Evolutionary conservation across 257 asterid genomes (phyloP), one percentile per base, ranked within the genome.

Genomic region (Primulina eburnea): DNA sequence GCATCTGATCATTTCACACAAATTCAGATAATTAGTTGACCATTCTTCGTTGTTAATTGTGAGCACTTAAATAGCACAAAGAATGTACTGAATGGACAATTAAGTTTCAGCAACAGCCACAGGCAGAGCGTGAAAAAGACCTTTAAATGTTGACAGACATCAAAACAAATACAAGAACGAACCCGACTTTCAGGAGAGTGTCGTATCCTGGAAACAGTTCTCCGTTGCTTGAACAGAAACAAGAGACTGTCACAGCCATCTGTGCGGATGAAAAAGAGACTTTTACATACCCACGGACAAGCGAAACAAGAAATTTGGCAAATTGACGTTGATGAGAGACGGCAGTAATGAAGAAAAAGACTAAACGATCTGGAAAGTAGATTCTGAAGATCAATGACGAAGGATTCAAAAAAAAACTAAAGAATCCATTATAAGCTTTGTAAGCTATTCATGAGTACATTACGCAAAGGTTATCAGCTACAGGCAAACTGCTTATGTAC

Each of bases 191-290:
- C 71, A 90, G 78, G 69, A 93, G 99, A 18, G 77, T 73, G 79
- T 93, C 99, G 68, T 90, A 90, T 70, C 95, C 97, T 61, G 97
- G 97, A 80, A 86, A 81, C 35, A 65, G 75, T 81, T 93, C 97
- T 61, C 88, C 83, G 12, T 93, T 93, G 85, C 82, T 87, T 55
- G 96, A 77, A 76, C 99, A 93, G 85, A 90, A 86, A 75, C 90
- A 75, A 7, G 89, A 83, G 26, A 90, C 95, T 1, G 90, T 67
- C 50, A 11, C 72, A 67, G 96, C 97, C 80, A 93, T 66, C 97
- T 90, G 89, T 81, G 76, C 14, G 18, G 14, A 71, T 16, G 73
- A 52, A 14, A 40, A 82, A 73, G 61, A 75, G 62, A 52, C 5
- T 59, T 71, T 73, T 55, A 75, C 72, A 55, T 47, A 47, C 55